Evolutionary conservation across 352 stramenopile genomes (phyloP).

Genomic region (Phytophthora podocarpi): DNA sequence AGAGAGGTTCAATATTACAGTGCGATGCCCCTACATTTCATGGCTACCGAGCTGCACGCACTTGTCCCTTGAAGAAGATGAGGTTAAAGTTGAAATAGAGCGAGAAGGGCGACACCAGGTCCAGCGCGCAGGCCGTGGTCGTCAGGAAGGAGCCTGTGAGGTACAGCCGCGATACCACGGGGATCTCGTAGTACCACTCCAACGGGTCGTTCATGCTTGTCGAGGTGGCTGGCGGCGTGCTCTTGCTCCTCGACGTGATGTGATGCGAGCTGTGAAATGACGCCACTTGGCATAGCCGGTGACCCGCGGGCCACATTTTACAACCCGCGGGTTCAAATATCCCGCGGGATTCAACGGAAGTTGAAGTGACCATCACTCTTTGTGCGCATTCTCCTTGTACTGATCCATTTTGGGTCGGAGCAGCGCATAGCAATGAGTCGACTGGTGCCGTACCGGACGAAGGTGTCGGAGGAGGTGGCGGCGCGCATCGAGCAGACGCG

Average conservation of each 20-base stretch:
- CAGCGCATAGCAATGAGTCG: conserved; percentile 66
- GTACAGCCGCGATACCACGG: conserved; percentile 97
- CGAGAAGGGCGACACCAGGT: conserved; percentile 97
- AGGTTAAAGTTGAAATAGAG: conserved; percentile 96
- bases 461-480: conserved; percentile 50
- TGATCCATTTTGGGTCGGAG: conserved; percentile 3
- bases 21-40: too few relatives aligned
- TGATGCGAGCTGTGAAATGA: conserved; percentile 30
- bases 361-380: conserved; percentile 45
- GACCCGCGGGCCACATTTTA: neutral
- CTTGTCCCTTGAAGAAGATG: conserved; percentile 97
- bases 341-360: conserved; percentile 2
- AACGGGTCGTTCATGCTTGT: conserved; percentile 85
- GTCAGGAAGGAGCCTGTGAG: conserved; percentile 98
- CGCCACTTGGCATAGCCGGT: conserved; percentile 39
- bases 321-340: conserved; percentile 7
- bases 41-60: conserved; percentile 48
- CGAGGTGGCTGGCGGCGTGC: too few relatives aligned
- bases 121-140: conserved; percentile 95
- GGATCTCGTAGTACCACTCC: conserved; percentile 99
- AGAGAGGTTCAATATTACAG: too few relatives aligned
- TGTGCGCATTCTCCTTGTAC: conserved; percentile 3
- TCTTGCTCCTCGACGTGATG: conserved; percentile 1
- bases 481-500: conserved; percentile 73
- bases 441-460: conserved; percentile 66